phyloP scores from a whole-genome alignment of 1,139 yeast species.

The Protomyces arabidopsidicola region DNA sequence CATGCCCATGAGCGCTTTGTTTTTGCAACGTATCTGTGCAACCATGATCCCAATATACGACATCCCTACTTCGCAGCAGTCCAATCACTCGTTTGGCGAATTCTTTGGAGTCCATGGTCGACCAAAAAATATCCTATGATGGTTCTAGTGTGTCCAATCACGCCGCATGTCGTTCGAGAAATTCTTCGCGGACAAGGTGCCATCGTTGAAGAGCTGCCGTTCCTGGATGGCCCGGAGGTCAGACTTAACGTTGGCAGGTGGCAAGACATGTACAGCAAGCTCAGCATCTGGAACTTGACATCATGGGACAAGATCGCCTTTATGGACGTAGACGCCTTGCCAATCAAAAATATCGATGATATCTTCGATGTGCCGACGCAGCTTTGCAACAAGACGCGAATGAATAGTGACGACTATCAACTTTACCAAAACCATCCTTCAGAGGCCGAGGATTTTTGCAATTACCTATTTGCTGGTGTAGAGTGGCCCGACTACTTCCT shows the following conservation, averaged over 20 bases:
- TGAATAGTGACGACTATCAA: constrained; percentile 2
- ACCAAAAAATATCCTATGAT: constrained; percentile 3
- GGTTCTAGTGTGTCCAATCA: constrained; percentile 13
- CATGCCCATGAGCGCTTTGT: background rate
- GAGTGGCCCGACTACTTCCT: constrained; percentile 7
- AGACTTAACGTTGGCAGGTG: constrained; percentile 4
- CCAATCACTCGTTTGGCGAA: constrained; percentile 9
- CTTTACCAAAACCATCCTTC: background rate
- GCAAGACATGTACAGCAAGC: constrained; percentile 34
- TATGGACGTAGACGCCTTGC: constrained; percentile 77
- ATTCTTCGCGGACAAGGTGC: constrained; percentile 15
- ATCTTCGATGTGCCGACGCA: constrained; percentile 40
- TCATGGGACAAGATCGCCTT: constrained; percentile 62
- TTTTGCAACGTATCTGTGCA: constrained; percentile 13
- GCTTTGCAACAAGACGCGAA: background rate
- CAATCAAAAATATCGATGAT: constrained; percentile 47
- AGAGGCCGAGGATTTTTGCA: constrained; percentile 1
- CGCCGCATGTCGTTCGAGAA: background rate
- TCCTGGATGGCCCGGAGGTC: background rate
- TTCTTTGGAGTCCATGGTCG: constrained; percentile 15
- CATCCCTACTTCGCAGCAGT: constrained; percentile 13
- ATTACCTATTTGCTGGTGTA: constrained; percentile 6
- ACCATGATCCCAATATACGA: constrained; percentile 5
- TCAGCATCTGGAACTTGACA: constrained; percentile 55
- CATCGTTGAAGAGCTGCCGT: constrained; percentile 3